phyloP scores from a whole-genome alignment of 352 stramenopile species.

The Globisporangium radiosum region DNA sequence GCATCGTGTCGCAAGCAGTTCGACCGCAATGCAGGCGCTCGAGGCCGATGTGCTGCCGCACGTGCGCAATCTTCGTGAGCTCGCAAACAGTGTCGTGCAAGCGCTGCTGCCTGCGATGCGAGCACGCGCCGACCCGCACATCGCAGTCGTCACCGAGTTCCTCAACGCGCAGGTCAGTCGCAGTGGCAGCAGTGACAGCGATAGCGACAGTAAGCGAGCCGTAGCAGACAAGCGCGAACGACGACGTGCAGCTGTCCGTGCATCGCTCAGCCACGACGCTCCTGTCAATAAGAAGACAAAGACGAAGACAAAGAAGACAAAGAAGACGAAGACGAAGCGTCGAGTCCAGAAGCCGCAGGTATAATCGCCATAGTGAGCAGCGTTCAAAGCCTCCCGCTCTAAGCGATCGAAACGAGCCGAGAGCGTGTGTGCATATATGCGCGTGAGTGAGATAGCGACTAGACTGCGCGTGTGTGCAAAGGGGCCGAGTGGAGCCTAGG shows the following conservation, averaged over 20 bases:
- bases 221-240: background rate
- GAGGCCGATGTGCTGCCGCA: constrained; percentile 13
- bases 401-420: too few species aligned
- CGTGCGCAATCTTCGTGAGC: constrained; percentile 2
- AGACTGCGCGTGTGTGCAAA: too few species aligned
- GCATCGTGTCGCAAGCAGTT: background rate
- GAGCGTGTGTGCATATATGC: too few species aligned
- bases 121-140: constrained; percentile 15
- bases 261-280: too few species aligned
- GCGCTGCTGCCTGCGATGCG: constrained; percentile 22
- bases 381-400: too few species aligned
- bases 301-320: constrained; percentile 1
- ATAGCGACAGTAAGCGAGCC: background rate
- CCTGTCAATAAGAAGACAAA: background rate
- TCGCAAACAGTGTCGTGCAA: constrained; percentile 9
- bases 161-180: background rate
- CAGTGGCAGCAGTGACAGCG: background rate
- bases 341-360: background rate
- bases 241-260: too few species aligned
- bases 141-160: constrained; percentile 7
- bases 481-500: background rate
- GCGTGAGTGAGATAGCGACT: too few species aligned
- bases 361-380: too few species aligned
- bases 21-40: constrained; percentile 5
- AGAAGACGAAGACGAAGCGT: background rate